These are phyloP conservation scores for Oryza longistaminata DNA, from an alignment of 176 grass and related monocot species.

Conservation along the genomic window DNA sequence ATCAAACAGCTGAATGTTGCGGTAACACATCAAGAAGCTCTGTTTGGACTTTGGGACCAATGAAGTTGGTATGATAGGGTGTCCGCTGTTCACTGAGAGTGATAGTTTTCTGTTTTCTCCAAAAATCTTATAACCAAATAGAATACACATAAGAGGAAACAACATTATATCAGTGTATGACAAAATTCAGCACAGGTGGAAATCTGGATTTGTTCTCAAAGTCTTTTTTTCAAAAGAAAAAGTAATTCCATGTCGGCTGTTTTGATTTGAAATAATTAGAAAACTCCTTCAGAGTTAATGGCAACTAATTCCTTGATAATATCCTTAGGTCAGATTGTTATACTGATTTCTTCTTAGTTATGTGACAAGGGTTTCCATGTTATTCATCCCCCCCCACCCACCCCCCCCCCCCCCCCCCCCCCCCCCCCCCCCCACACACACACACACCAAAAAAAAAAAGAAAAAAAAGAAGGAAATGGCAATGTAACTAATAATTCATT, in stretches of 20 bases:
- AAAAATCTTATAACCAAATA: background rate
- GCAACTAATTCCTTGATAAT: background rate
- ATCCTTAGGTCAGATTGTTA: conserved; percentile 19
- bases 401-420: background rate
- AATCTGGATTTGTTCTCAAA: background rate
- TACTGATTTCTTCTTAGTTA: conserved; percentile 11
- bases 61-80: background rate
- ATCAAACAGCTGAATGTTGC: background rate
- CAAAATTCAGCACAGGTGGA: background rate
- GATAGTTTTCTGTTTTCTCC: background rate
- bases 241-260: background rate
- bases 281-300: background rate
- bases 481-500: background rate
- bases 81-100: background rate
- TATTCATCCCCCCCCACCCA: too few relatives aligned
- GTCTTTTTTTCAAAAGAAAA: background rate
- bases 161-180: background rate
- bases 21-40: background rate
- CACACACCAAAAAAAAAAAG: too few relatives aligned
- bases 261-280: conserved; percentile 6
- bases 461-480: conserved; percentile 6
- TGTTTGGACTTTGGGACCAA: background rate
- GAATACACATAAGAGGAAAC: background rate
- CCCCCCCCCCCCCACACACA: too few relatives aligned
- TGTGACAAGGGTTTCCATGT: background rate